Evolutionary conservation across 129 eudicot genomes (phyloP), one percentile per base, ranked within the genome.

Genomic region (Scalesia atractyloides): DNA sequence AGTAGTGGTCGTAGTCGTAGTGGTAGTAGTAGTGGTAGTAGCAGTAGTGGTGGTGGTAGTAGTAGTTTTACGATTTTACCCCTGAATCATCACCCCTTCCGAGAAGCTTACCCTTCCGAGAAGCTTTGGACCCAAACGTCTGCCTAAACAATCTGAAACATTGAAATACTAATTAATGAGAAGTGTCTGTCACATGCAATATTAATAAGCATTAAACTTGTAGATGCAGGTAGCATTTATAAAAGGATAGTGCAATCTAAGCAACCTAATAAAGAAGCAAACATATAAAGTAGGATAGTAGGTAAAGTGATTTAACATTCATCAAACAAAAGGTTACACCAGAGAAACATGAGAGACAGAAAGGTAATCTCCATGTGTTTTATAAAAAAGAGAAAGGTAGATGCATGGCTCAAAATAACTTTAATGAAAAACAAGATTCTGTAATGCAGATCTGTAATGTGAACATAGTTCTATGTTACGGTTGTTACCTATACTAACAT

Each of bases 81-180:
- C 84, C 99, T 66, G 98, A 88, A 86, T 86, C 91, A 83, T 88
- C 96, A 69, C 76, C 78, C 82, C 94, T 84, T 65, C 99, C 96
- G 16, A 95, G 96, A 83, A 95, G 85, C 86, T 82, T 86, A n/a
- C 78, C 82, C 94, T 84, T 65, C 99, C 96, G 16, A 95, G 96
- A 83, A 95, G 85, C 86, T 82, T 86, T 57, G 99, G 99, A 78
- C 99, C 99, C 85, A 88, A 91, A 76, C 95, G 97, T 68, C 99
- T 81, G 75, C 99, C 97, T 86, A 95, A 81, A 86, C 99, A 95
- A 83, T 91, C 99, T 95, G 89, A 66, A 72, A 44, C 77, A 73
- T 51, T 22, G 14, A 72, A 72, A 39, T 70, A 63, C 57, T 36
- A 30, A 17, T 51, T 41, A 78, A 41, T 57, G 17, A 76, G 52